Percentiles rank a stretch among this genome's conserved stretches.
Evolutionary conservation across 1,139 yeast genomes (phyloP).

Genomic region (Blastobotrys apis): DNA sequence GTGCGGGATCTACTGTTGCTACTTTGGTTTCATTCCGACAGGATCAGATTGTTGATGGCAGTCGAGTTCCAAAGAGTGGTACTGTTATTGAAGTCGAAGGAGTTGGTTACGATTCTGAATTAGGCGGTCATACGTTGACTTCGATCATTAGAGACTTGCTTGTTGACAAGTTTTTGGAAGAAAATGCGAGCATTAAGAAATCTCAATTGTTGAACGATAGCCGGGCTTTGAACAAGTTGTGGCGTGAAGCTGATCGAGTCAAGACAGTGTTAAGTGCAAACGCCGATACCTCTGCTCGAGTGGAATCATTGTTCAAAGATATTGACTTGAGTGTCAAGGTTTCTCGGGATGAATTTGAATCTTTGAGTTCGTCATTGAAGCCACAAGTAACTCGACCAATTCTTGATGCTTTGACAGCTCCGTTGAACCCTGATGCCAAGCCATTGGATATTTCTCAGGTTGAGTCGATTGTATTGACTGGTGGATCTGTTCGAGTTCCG

Average conservation of each 20-base stretch:
- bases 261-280: slow-evolving; percentile 85
- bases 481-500: slow-evolving; percentile 93
- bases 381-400: slow-evolving; percentile 54
- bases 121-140: slow-evolving; percentile 79
- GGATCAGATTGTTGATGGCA: slow-evolving; percentile 31
- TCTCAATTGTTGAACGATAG: slow-evolving; percentile 44
- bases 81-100: slow-evolving; percentile 60
- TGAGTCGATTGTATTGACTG: slow-evolving; percentile 72
- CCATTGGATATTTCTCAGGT: slow-evolving; percentile 41
- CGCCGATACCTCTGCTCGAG: slow-evolving; percentile 62
- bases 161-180: slow-evolving; percentile 49
- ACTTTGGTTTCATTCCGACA: slow-evolving; percentile 66
- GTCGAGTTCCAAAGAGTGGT: slow-evolving; percentile 28
- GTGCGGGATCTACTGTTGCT: slow-evolving; percentile 88
- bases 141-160: slow-evolving; percentile 57
- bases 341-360: slow-evolving; percentile 78
- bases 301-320: slow-evolving; percentile 61
- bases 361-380: slow-evolving; percentile 43
- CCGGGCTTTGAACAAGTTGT: slow-evolving; percentile 62
- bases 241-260: slow-evolving; percentile 83
- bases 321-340: slow-evolving; percentile 63
- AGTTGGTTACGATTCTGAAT: slow-evolving; percentile 56
- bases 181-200: slow-evolving; percentile 27
- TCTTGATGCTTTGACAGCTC: slow-evolving; percentile 43
- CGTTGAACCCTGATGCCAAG: slow-evolving; percentile 29